These are phyloP conservation scores for Schoenoplectus tabernaemontani DNA, from an alignment of 202 grass and related monocot genomes.

Conservation along the genomic window DNA sequence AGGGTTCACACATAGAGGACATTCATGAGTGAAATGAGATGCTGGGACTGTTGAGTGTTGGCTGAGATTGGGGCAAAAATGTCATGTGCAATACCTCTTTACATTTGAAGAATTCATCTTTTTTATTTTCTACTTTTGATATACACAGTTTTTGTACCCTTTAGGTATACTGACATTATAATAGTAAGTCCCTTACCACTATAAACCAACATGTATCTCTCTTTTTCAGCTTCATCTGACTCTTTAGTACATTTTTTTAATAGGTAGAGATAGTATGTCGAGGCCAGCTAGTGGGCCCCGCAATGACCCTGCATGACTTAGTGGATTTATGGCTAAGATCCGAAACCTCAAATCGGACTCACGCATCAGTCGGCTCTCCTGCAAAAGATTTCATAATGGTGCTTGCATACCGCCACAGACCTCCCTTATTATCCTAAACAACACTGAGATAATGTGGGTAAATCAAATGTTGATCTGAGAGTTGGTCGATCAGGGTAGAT, in stretches of 20 bases:
- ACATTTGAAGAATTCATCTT: background rate
- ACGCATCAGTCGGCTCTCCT: constrained; percentile 28
- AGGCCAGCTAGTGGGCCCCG: constrained; percentile 39
- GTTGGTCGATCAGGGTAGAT: background rate
- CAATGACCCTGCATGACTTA: constrained; percentile 39
- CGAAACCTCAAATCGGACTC: constrained; percentile 19
- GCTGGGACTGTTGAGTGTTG: background rate
- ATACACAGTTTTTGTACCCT: background rate
- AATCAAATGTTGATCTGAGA: background rate
- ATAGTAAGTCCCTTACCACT: background rate
- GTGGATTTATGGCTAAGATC: constrained; percentile 47
- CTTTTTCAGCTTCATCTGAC: background rate
- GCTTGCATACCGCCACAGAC: constrained; percentile 47
- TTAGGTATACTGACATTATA: background rate
- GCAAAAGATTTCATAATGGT: constrained; percentile 77
- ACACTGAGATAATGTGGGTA: background rate
- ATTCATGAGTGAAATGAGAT: background rate
- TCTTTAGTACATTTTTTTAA: background rate
- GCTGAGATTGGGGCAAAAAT: too few relatives aligned
- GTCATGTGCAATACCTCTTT: background rate
- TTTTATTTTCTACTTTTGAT: background rate
- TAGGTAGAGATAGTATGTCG: constrained; percentile 68
- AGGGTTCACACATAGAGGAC: background rate
- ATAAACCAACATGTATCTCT: background rate
- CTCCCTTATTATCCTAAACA: background rate